Evolutionary conservation across 1,139 yeast genomes (phyloP).

Genomic region (Candida sp.): DNA sequence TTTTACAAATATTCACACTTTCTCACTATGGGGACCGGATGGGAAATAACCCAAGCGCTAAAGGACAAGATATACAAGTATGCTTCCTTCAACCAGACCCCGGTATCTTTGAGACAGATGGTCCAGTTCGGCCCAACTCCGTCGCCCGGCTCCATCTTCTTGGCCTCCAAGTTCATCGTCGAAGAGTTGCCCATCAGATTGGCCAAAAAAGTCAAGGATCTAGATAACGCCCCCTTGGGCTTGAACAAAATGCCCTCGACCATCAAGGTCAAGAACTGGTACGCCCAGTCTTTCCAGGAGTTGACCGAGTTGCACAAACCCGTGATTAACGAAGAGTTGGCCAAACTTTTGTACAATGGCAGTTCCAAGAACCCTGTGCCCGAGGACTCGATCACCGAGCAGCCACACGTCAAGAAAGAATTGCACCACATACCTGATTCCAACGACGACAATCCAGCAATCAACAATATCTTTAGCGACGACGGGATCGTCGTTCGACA

Average conservation of each 20-base stretch:
- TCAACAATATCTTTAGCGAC: slow-evolving; percentile 50
- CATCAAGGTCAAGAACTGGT: slow-evolving; percentile 83
- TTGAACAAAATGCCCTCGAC: slow-evolving; percentile 77
- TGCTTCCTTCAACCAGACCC: slow-evolving; percentile 82
- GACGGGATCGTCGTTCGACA: slow-evolving; percentile 56
- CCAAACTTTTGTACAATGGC: slow-evolving; percentile 33
- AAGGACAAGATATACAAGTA: slow-evolving; percentile 51
- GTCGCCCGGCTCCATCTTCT: slow-evolving; percentile 75
- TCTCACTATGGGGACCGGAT: slow-evolving; percentile 43
- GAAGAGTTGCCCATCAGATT: slow-evolving; percentile 88
- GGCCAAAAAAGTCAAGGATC: slow-evolving; percentile 85
- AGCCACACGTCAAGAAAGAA: slow-evolving; percentile 11
- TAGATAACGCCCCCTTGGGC: slow-evolving; percentile 81
- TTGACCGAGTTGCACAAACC: slow-evolving; percentile 63
- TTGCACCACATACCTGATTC: slow-evolving; percentile 13
- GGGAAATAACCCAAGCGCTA: slow-evolving; percentile 47
- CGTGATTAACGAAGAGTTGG: slow-evolving; percentile 40
- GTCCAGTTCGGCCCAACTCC: slow-evolving; percentile 90
- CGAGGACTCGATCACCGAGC: slow-evolving; percentile 5
- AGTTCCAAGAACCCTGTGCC: slow-evolving; percentile 5
- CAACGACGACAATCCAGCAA: slow-evolving; percentile 42
- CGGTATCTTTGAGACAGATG: slow-evolving; percentile 86
- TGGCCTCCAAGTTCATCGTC: slow-evolving; percentile 85
- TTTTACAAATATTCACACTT: background rate
- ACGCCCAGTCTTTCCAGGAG: slow-evolving; percentile 90